Conservation (phyloP, 1,284 basidiomycete genomes). For the Athelia sp. region DNA sequence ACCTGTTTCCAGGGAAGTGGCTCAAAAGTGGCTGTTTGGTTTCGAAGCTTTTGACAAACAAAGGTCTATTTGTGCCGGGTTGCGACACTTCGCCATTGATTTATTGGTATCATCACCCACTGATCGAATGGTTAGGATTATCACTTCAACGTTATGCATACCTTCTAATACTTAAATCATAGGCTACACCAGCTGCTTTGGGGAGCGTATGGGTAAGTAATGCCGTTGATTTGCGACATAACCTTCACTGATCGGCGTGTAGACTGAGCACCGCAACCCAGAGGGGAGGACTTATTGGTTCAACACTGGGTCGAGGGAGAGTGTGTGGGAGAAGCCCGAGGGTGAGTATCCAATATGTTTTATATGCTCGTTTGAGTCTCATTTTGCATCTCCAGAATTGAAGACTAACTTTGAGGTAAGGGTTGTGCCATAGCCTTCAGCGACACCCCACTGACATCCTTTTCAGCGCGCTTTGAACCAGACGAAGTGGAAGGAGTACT, state of each 20-base stretch:
- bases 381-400: slow-evolving; percentile 42
- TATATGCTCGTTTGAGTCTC: background rate
- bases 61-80: too few relatives aligned
- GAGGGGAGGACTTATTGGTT: slow-evolving; percentile 88
- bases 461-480: slow-evolving; percentile 76
- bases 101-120: too few relatives aligned
- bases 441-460: slow-evolving; percentile 5
- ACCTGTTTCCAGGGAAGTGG: too few relatives aligned
- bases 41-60: too few relatives aligned
- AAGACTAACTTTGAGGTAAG: slow-evolving; percentile 85
- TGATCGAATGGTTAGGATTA: too few relatives aligned
- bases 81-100: too few relatives aligned
- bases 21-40: too few relatives aligned
- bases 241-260: background rate
- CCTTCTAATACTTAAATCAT: too few relatives aligned
- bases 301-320: slow-evolving; percentile 70
- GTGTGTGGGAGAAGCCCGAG: slow-evolving; percentile 87
- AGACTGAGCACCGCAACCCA: slow-evolving; percentile 80
- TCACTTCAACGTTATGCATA: too few relatives aligned
- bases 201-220: too few relatives aligned
- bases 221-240: too few relatives aligned
- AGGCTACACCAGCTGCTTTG: too few relatives aligned
- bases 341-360: slow-evolving; percentile 35
- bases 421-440: background rate
- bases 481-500: slow-evolving; percentile 92